Evolutionary conservation across 2,329 filamentous ascomycete species (phyloP).

Genomic region (Tympanopsis confertula): DNA sequence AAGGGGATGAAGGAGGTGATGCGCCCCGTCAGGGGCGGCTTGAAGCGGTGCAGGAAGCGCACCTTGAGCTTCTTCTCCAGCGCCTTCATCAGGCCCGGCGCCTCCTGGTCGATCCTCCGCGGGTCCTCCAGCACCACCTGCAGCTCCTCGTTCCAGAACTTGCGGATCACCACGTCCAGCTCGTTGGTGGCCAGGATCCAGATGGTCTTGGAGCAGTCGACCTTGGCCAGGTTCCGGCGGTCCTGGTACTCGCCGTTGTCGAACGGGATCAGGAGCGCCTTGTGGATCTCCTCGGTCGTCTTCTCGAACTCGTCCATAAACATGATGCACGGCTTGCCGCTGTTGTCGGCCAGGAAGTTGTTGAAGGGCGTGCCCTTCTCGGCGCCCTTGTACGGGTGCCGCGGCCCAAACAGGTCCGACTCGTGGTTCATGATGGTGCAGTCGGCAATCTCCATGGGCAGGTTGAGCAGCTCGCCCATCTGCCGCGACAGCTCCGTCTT

Average conservation of each 20-base stretch:
- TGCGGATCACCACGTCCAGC: conserved; percentile 22
- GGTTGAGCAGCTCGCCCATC: conserved; percentile 24
- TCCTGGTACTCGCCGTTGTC: conserved; percentile 29
- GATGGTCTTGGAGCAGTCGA: conserved; percentile 30
- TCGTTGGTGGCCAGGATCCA: conserved; percentile 36
- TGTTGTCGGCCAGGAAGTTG: conserved; percentile 28
- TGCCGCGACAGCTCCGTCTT: conserved; percentile 32
- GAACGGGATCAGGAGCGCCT: conserved; percentile 29
- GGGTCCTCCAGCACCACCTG: conserved; percentile 8
- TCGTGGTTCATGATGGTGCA: conserved; percentile 22
- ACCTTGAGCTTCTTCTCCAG: conserved; percentile 11
- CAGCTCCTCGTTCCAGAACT: conserved; percentile 20
- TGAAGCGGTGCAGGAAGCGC: background rate
- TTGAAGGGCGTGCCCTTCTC: conserved; percentile 29
- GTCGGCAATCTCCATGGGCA: conserved; percentile 23
- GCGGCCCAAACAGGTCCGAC: conserved; percentile 29
- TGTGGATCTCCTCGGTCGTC: conserved; percentile 22
- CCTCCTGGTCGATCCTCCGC: conserved; percentile 5
- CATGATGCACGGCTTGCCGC: conserved; percentile 24
- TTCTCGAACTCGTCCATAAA: conserved; percentile 41
- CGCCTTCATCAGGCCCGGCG: conserved; percentile 8
- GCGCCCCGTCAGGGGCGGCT: conserved; percentile 26
- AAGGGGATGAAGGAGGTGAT: conserved; percentile 28
- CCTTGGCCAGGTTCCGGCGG: conserved; percentile 14
- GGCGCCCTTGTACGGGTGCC: conserved; percentile 16